phyloP scores from a whole-genome alignment of 1,284 basidiomycete genomes.

The Puccinia horiana region DNA sequence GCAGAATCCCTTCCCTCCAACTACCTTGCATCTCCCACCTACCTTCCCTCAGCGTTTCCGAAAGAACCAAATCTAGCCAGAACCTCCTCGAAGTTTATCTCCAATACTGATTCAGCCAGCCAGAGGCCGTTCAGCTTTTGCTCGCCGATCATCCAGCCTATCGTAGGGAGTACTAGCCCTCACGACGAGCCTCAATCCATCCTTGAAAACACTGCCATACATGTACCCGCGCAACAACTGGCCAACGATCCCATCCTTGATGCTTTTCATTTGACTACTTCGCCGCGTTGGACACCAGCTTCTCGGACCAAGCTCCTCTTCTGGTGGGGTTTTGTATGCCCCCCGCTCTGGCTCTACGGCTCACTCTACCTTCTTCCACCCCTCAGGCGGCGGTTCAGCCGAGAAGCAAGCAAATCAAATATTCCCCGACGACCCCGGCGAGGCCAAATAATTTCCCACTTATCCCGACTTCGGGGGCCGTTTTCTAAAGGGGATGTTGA shows the following conservation, averaged over 20 bases:
- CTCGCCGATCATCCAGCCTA: background rate
- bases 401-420: background rate
- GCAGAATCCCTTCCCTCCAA: constrained; percentile 1
- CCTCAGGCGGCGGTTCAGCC: background rate
- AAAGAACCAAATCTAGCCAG: constrained; percentile 8
- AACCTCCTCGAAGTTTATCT: background rate
- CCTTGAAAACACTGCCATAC: background rate
- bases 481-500: constrained; percentile 56
- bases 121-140: constrained; percentile 6
- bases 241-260: constrained; percentile 3
- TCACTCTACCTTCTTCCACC: constrained; percentile 16
- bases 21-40: background rate
- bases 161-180: background rate
- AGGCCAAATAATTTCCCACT: constrained; percentile 51
- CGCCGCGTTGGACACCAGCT: background rate
- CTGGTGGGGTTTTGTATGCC: constrained; percentile 32
- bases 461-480: constrained; percentile 56
- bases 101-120: background rate
- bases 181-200: background rate
- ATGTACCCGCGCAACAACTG: background rate
- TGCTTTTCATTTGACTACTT: constrained; percentile 8
- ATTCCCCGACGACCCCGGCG: background rate
- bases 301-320: constrained; percentile 16
- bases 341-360: constrained; percentile 30
- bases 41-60: constrained; percentile 3